Evolutionary conservation across 177 flowering plant genomes (phyloP), one percentile per base, ranked within the genome.

Genomic region (Tripterygium wilfordii): DNA sequence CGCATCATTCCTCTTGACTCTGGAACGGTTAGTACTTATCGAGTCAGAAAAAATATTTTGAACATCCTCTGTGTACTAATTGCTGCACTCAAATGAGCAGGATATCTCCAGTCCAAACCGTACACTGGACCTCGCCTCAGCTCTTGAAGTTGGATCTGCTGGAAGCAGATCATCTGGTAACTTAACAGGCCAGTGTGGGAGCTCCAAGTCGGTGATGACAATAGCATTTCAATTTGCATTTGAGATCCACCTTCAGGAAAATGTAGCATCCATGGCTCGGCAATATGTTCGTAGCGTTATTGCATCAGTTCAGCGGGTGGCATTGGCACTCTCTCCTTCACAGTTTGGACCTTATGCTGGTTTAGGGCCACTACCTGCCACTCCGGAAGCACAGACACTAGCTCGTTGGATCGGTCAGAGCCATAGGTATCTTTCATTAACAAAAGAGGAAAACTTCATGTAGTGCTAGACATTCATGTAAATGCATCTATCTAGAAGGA

Each of bases 201-300:
- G 45, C 36, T 39, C 54, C 12, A 64, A 63, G 48, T 76, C 81
- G 10, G 81, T 76, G 24, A 64, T 76, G 75, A 76, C 81, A 46
- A 72, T 76, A 32, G 75, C 81, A 15, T 76, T 76, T 52, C 78
- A 76, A 42, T 76, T 76, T 57, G 67, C 73, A 9, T 76, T 61
- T 57, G 81, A 76, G 44, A 56, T 59, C 28, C 78, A 76, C 45
- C 68, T 76, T 38, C 78, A 64, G 54, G 78, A 72, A 10, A 70
- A 56, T 54, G 68, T 76, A 15, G 78, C 70, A 36, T 42, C 75
- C 48, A 76, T 76, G 81, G 81, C 81, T 24, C 63, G 76, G 27
- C 78, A 76, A 60, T 76, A 76, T 52, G 66, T 76, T 3, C 66
- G 78, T 21, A 72, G 69, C 36, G 56, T 76, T 47, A 62, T 76